Percentiles rank a stretch among this genome's conserved stretches.
Conservation (phyloP, 208 protist species). For the Blechomonas ayalai region DNA sequence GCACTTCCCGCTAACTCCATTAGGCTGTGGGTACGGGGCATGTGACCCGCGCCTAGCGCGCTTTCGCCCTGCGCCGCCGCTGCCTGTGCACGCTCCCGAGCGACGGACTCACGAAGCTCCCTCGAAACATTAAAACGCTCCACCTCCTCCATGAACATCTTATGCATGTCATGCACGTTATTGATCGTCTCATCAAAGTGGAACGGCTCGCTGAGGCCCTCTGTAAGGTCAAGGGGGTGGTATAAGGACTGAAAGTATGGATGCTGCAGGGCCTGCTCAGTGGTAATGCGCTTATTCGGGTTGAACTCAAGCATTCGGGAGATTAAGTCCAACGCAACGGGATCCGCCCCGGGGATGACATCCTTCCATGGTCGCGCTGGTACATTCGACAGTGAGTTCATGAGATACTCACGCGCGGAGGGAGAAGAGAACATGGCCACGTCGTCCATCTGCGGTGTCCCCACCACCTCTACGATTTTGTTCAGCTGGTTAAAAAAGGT, state of each 20-base stretch:
- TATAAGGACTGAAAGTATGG: slow-evolving; percentile 84
- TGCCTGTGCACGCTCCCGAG: slow-evolving; percentile 35
- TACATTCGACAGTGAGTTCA: slow-evolving; percentile 59
- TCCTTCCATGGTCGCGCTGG: slow-evolving; percentile 36
- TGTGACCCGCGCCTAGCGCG: slow-evolving; percentile 55
- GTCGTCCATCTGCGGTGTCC: slow-evolving; percentile 87
- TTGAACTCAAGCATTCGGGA: slow-evolving; percentile 81
- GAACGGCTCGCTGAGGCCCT: slow-evolving; percentile 68
- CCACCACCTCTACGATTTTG: slow-evolving; percentile 89
- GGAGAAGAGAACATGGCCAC: slow-evolving; percentile 79
- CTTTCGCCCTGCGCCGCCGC: slow-evolving; percentile 21
- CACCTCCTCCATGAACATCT: slow-evolving; percentile 63
- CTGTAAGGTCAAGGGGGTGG: slow-evolving; percentile 70
- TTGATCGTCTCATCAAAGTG: slow-evolving; percentile 73
- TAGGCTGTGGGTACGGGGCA: slow-evolving; percentile 73
- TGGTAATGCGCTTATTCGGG: slow-evolving; percentile 67
- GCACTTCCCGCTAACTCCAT: slow-evolving; percentile 71
- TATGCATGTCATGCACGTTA: slow-evolving; percentile 66
- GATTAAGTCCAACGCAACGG: slow-evolving; percentile 72
- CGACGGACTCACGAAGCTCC: slow-evolving; percentile 34
- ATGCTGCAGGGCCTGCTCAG: slow-evolving; percentile 81
- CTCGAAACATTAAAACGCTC: slow-evolving; percentile 57
- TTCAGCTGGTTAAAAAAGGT: slow-evolving; percentile 91
- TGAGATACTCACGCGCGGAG: slow-evolving; percentile 81
- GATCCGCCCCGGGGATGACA: slow-evolving; percentile 63